Evolutionary conservation across 306 rosid genomes (phyloP).

Genomic region (Canavalia ensiformis): DNA sequence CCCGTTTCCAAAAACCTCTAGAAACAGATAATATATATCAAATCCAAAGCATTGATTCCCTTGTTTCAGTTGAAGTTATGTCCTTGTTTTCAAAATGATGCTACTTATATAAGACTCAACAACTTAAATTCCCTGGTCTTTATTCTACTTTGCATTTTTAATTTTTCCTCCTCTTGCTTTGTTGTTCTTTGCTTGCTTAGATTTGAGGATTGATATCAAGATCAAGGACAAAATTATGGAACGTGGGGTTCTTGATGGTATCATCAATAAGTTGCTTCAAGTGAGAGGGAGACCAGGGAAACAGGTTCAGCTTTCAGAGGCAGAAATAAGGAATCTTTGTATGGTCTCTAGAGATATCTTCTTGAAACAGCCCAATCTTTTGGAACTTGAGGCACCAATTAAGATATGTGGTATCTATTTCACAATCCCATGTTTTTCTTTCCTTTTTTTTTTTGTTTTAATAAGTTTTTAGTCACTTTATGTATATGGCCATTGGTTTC

Average conservation of each 20-base stretch:
- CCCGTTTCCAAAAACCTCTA: slow-evolving; percentile 46
- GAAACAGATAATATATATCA: slow-evolving; percentile 1
- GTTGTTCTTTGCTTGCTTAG: slow-evolving; percentile 30
- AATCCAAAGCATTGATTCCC: slow-evolving; percentile 46
- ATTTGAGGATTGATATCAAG: slow-evolving; percentile 26
- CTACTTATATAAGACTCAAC: slow-evolving; percentile 38
- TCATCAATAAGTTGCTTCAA: slow-evolving; percentile 54
- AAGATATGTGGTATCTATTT: slow-evolving; percentile 54
- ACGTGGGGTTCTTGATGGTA: slow-evolving; percentile 50
- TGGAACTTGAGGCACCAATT: slow-evolving; percentile 57
- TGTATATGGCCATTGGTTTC: not conserved
- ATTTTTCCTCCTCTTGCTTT: not conserved
- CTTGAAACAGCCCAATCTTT: slow-evolving; percentile 52
- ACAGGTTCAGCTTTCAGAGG: slow-evolving; percentile 54
- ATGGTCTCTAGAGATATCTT: slow-evolving; percentile 50
- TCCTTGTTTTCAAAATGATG: slow-evolving; percentile 35
- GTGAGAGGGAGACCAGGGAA: slow-evolving; percentile 56
- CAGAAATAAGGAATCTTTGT: slow-evolving; percentile 56
- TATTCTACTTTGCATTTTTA: slow-evolving; percentile 37
- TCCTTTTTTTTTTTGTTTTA: too few relatives aligned
- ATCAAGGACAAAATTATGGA: slow-evolving; percentile 42
- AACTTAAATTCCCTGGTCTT: slow-evolving; percentile 45
- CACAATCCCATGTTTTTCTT: not conserved
- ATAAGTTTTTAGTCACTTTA: not conserved
- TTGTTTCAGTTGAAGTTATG: slow-evolving; percentile 43